These are phyloP conservation scores for Solanum bukasovii DNA, from an alignment of 257 asterid species.

Conservation along the genomic window DNA sequence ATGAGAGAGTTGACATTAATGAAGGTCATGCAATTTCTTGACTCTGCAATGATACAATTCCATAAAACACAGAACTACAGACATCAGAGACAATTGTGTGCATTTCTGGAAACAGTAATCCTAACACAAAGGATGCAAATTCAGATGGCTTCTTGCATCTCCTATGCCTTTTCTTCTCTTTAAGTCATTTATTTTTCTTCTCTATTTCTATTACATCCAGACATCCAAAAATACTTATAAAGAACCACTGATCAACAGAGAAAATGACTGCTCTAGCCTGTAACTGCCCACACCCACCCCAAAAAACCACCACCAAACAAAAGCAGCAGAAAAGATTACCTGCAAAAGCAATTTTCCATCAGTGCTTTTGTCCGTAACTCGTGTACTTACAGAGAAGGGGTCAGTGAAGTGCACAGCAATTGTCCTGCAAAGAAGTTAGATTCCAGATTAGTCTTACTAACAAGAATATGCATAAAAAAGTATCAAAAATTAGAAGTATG, in stretches of 20 bases:
- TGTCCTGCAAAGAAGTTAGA: constrained; percentile 46
- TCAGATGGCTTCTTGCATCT: background rate
- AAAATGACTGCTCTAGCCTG: background rate
- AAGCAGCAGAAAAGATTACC: constrained; percentile 28
- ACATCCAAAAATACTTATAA: background rate
- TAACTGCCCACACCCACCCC: background rate
- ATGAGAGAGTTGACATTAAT: background rate
- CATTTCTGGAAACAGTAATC: background rate
- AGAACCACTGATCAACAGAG: background rate
- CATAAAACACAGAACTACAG: background rate
- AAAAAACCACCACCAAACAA: background rate
- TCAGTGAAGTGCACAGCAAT: constrained; percentile 94
- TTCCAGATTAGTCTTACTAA: constrained; percentile 16
- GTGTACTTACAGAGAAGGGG: constrained; percentile 84
- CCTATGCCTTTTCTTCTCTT: background rate
- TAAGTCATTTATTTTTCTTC: background rate
- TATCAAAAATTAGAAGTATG: background rate
- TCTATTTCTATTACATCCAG: background rate
- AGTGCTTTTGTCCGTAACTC: constrained; percentile 83
- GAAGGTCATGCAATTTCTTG: background rate
- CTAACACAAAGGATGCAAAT: background rate
- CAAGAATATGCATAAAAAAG: background rate
- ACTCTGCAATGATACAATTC: background rate
- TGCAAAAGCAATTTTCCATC: constrained; percentile 93
- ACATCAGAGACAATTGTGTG: background rate